Percentiles rank a stretch among this genome's conserved stretches.
Evolutionary conservation across 768 basidiomycete species (phyloP).

Genomic region (Boletus vinaceobasis): DNA sequence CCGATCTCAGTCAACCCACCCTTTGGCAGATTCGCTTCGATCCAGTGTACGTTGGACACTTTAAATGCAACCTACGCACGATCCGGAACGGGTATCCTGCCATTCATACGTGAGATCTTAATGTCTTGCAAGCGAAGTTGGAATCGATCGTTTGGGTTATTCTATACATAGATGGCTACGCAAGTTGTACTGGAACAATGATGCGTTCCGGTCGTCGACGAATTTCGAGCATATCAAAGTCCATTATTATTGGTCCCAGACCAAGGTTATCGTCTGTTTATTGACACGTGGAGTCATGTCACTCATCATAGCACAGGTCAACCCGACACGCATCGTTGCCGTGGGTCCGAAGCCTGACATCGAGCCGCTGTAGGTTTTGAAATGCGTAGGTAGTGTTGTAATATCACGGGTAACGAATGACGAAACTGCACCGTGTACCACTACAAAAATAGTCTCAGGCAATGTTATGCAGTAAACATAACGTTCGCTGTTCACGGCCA

Average conservation of each 20-base stretch:
- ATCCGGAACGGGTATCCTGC: slow-evolving; percentile 87
- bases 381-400: not conserved
- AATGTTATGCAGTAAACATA: not conserved
- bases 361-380: slow-evolving; percentile 45
- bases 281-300: not conserved
- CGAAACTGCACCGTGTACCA: not conserved
- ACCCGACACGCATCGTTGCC: slow-evolving; percentile 74
- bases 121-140: not conserved
- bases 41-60: slow-evolving; percentile 85
- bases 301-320: slow-evolving; percentile 50
- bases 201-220: slow-evolving; percentile 84
- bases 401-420: not conserved
- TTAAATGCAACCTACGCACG: slow-evolving; percentile 88
- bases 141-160: not conserved
- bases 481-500: not conserved
- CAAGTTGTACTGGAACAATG: slow-evolving; percentile 87
- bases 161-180: slow-evolving; percentile 62
- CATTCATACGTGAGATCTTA: slow-evolving; percentile 49
- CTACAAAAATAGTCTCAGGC: slow-evolving; percentile 3
- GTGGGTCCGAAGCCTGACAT: slow-evolving; percentile 71
- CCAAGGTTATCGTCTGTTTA: slow-evolving; percentile 10
- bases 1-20: not conserved
- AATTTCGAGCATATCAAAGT: slow-evolving; percentile 76
- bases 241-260: slow-evolving; percentile 39
- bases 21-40: slow-evolving; percentile 74